Base-by-base conservation (phyloP, 116 monocot genomes). In the Zostera marina region DNA sequence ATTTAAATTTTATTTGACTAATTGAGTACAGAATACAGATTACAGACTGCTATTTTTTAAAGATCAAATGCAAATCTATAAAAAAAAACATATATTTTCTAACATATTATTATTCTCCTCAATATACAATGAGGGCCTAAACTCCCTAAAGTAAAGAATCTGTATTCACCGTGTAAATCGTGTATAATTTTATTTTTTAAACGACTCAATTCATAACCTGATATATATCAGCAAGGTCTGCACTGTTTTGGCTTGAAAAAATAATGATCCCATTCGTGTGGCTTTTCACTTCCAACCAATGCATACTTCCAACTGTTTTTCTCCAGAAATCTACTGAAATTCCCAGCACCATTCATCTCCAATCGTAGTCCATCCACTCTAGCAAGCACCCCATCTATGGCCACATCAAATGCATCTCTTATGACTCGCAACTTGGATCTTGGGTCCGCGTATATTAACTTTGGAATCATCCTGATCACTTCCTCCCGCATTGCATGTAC, bases 271-370 rank as follows among this genome's bases (percentile, higher is more conserved):
- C 94, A 96, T 57, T 80, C 85, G 74, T 96, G 94, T 12, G 77
- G 58, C 2, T 85, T 89, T 39, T 85, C 74, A 22, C 62, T 82
- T 44, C 85, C 89, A 38, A 85, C 57, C 48, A 96, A 69, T 41
- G 70, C 79, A 81, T 88, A 88, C 61, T 96, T 96, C 94, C 94
- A 91, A 38, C 88, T 85, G 53, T 88, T 96, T 70, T 96, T 83
- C 67, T 96, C 94, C 41, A 78, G 71, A 66, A 88, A 88, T 64
- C 82, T 81, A 64, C 75, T 88, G 24, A 61, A 61, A 26, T 51
- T 63, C 41, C 63, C 42, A 17, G 16, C 49, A 3, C 62, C 85
- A 39, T 73, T 85, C 42, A 88, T 67, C 47, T 85, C 80, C 21
- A 79, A 81, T 48, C 94, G 79, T 45, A 88, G 52, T 43, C 68